Conservation (phyloP, 106 monocot species). For the Narthecium ossifragum region DNA sequence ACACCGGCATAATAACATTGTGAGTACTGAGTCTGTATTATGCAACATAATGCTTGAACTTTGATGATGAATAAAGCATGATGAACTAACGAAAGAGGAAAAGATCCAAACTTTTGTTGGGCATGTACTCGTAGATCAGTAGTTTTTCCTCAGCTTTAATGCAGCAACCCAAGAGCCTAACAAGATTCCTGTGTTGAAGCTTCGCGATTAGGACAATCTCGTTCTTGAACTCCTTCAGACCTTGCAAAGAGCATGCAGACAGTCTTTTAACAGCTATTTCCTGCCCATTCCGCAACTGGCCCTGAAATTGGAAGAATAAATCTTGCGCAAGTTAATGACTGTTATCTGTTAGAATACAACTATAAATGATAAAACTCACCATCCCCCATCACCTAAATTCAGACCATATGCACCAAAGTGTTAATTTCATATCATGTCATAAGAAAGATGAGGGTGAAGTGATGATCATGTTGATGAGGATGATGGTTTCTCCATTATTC, state of each 20-base stretch:
- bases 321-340: no score
- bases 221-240: constrained; percentile 1
- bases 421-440: no score
- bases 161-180: neutral
- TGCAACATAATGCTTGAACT: neutral
- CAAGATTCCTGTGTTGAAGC: constrained; percentile 7
- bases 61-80: neutral
- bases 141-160: constrained; percentile 1
- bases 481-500: neutral
- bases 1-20: neutral
- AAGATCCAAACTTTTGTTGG: neutral
- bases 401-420: no score
- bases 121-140: constrained; percentile 1
- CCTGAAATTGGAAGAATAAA: neutral
- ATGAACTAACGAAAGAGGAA: neutral
- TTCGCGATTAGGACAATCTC: neutral
- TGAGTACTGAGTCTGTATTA: neutral
- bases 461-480: neutral
- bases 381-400: no score
- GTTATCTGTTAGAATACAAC: no score
- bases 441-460: neutral
- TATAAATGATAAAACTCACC: no score
- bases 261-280: neutral
- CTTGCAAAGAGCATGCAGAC: neutral
- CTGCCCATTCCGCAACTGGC: neutral